phyloP scores from a whole-genome alignment of 2,329 filamentous ascomycete genomes.

The Lizonia empirigonia region DNA sequence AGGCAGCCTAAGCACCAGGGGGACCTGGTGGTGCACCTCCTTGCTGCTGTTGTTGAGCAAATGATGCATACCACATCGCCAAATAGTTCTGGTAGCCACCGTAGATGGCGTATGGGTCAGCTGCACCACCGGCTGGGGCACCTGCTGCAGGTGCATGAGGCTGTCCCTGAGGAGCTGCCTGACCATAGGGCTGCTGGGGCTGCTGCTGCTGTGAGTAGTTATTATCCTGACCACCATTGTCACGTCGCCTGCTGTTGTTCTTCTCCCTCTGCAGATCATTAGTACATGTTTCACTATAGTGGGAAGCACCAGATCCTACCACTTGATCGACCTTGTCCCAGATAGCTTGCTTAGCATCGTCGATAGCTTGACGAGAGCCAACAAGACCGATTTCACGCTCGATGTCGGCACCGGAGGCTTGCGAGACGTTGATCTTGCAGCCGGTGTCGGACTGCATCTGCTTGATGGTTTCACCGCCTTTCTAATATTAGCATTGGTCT shows the following conservation, averaged over 20 bases:
- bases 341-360: constrained; percentile 80
- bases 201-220: constrained; percentile 56
- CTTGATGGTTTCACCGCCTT: constrained; percentile 86
- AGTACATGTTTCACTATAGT: constrained; percentile 7
- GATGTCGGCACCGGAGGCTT: constrained; percentile 76
- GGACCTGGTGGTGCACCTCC: constrained; percentile 39
- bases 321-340: constrained; percentile 92
- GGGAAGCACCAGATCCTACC: constrained; percentile 59
- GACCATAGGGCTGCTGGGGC: constrained; percentile 44
- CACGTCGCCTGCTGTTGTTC: constrained; percentile 51
- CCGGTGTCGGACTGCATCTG: constrained; percentile 88
- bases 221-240: constrained; percentile 48
- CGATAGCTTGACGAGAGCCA: constrained; percentile 76
- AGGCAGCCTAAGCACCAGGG: constrained; percentile 43
- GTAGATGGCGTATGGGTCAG: constrained; percentile 72
- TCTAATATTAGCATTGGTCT: constrained; percentile 22
- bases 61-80: constrained; percentile 78
- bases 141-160: constrained; percentile 38
- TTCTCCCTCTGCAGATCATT: constrained; percentile 52
- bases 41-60: constrained; percentile 58
- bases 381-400: constrained; percentile 88
- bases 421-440: constrained; percentile 94
- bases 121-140: constrained; percentile 56
- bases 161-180: constrained; percentile 41
- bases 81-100: constrained; percentile 83